Conservation (phyloP, 805 yeast genomes). For the Ogataea corticis region DNA sequence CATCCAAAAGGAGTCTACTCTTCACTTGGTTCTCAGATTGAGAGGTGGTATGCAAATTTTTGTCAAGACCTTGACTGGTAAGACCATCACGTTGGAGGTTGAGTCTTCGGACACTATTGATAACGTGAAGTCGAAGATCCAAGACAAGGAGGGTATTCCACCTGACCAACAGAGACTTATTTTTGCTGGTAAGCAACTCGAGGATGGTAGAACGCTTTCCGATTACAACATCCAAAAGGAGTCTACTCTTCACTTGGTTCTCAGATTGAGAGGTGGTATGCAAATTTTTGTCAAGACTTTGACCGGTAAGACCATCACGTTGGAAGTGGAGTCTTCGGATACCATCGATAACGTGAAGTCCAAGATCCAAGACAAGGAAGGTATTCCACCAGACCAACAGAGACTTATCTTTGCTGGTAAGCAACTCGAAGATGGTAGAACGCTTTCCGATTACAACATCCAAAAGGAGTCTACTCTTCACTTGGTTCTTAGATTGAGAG, state of each 20-base stretch:
- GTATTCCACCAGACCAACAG: conserved; percentile 45
- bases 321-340: conserved; percentile 53
- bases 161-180: conserved; percentile 45
- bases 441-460: conserved; percentile 76
- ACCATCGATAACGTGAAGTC: conserved; percentile 45
- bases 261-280: conserved; percentile 56
- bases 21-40: conserved; percentile 37
- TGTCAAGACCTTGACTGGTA: conserved; percentile 87
- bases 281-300: conserved; percentile 89
- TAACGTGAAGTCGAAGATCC: conserved; percentile 43
- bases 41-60: conserved; percentile 78
- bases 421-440: conserved; percentile 69
- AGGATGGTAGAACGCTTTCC: conserved; percentile 85
- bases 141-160: conserved; percentile 45
- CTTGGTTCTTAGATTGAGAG: conserved; percentile 40
- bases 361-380: conserved; percentile 44
- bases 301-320: conserved; percentile 88
- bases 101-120: conserved; percentile 47
- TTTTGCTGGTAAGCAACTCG: conserved; percentile 46
- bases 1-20: conserved; percentile 44
- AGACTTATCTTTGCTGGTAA: conserved; percentile 46
- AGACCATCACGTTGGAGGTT: conserved; percentile 75
- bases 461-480: conserved; percentile 43
- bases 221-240: conserved; percentile 61
- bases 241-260: conserved; percentile 38